A percentile compares a stretch with the other conserved stretches of the same genome.
Evolutionary conservation across 2,329 filamentous ascomycete species (phyloP).

Genomic region (Pseudodiploospora longispora): DNA sequence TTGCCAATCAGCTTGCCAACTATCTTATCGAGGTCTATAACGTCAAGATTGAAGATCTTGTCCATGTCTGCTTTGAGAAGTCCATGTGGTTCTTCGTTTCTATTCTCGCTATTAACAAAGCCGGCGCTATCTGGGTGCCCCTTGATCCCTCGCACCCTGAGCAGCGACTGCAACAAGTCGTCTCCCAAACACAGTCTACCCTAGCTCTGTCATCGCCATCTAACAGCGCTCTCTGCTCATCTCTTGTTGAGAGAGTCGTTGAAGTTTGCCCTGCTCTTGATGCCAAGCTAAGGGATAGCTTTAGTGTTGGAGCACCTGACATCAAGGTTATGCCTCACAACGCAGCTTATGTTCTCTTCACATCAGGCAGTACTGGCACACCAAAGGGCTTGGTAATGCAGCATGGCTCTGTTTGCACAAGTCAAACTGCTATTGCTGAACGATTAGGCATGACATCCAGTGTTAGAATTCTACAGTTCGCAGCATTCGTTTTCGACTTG

Average conservation of each 20-base stretch:
- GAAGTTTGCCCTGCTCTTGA: slow-evolving; percentile 1
- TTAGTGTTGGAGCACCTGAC: too few species aligned
- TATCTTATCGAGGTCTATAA: slow-evolving; percentile 9
- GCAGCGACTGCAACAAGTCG: slow-evolving; percentile 5
- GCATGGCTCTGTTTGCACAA: slow-evolving; percentile 6
- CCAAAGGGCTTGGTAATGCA: slow-evolving; percentile 6
- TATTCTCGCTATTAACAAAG: slow-evolving; percentile 18
- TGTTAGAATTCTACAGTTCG: slow-evolving; percentile 4
- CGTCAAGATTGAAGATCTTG: slow-evolving; percentile 16
- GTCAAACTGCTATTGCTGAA: slow-evolving; percentile 7
- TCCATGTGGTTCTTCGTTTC: slow-evolving; percentile 13
- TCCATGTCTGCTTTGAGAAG: slow-evolving; percentile 13
- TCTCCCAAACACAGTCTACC: background rate
- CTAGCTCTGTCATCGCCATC: slow-evolving; percentile 1
- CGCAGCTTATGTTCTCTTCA: slow-evolving; percentile 6
- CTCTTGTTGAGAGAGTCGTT: slow-evolving; percentile 7
- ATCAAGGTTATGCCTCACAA: background rate
- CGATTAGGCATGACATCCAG: slow-evolving; percentile 2
- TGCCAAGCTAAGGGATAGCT: background rate
- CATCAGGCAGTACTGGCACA: slow-evolving; percentile 4
- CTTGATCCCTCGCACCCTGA: slow-evolving; percentile 14
- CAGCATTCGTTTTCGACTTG: slow-evolving; percentile 11
- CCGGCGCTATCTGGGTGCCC: slow-evolving; percentile 17
- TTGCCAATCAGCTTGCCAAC: slow-evolving; percentile 1
- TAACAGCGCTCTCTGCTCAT: slow-evolving; percentile 6